Evolutionary conservation across 2,329 filamentous ascomycete species (phyloP).

Genomic region (Malbranchea cinnamomea): DNA sequence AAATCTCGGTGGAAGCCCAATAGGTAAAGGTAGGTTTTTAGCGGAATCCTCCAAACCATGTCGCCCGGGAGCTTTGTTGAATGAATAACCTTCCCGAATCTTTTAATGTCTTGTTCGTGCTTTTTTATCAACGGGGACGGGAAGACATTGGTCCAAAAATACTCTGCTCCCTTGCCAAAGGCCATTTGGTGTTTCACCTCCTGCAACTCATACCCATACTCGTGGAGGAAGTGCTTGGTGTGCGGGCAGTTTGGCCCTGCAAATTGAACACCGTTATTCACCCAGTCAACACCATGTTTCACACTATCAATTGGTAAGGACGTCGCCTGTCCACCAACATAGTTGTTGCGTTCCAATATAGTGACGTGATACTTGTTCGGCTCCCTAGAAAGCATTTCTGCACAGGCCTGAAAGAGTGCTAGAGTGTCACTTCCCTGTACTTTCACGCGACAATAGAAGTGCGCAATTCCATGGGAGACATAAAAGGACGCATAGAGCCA

Average conservation of each 20-base stretch:
- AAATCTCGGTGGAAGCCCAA: slow-evolving; percentile 58
- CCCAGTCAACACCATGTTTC: slow-evolving; percentile 42
- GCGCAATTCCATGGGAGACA: too few species aligned
- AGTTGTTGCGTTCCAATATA: slow-evolving; percentile 42
- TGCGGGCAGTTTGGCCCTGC: slow-evolving; percentile 47
- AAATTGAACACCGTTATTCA: slow-evolving; percentile 49
- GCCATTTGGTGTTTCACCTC: slow-evolving; percentile 45
- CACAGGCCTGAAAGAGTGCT: slow-evolving; percentile 38
- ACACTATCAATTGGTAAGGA: slow-evolving; percentile 41
- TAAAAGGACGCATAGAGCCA: too few species aligned
- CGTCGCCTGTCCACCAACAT: slow-evolving; percentile 47
- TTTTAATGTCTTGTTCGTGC: slow-evolving; percentile 40
- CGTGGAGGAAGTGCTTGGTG: slow-evolving; percentile 45
- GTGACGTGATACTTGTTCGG: slow-evolving; percentile 51
- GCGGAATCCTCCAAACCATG: slow-evolving; percentile 41
- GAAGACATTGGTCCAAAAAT: slow-evolving; percentile 49
- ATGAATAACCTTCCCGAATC: slow-evolving; percentile 39
- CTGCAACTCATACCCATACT: slow-evolving; percentile 42
- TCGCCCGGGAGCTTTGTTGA: slow-evolving; percentile 41
- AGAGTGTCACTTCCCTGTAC: slow-evolving; percentile 4
- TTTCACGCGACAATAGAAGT: not conserved
- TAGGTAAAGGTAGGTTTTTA: slow-evolving; percentile 50
- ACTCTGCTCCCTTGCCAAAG: slow-evolving; percentile 42
- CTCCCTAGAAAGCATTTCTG: slow-evolving; percentile 50
- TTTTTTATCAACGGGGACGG: slow-evolving; percentile 40